Conservation (phyloP, 331 rosid genomes). For the Dryas integrifolia region DNA sequence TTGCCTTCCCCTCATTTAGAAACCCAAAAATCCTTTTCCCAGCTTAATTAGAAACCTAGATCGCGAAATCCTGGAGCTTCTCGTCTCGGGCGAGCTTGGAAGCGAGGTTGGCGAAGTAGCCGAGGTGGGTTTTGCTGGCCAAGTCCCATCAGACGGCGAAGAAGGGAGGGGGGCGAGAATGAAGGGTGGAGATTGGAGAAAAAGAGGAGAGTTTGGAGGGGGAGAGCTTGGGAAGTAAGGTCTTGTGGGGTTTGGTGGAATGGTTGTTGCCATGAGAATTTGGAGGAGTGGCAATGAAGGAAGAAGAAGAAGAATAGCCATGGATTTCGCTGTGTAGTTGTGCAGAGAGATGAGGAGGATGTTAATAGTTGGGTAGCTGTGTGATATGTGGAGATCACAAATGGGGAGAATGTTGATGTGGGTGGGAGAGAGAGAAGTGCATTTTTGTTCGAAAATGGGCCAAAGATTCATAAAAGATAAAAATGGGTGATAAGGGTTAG, state of each 20-base stretch:
- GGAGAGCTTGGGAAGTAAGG: slow-evolving; percentile 37
- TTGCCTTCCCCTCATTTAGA: slow-evolving; percentile 31
- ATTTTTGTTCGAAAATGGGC: no score
- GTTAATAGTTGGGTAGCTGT: no score
- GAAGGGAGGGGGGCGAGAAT: slow-evolving; percentile 35
- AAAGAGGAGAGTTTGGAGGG: slow-evolving; percentile 42
- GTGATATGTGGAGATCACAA: no score
- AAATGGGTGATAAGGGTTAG: no score
- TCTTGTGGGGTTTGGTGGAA: slow-evolving; percentile 19
- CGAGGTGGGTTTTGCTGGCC: slow-evolving; percentile 31
- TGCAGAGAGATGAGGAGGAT: no score
- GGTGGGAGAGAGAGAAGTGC: no score
- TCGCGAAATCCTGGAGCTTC: slow-evolving; percentile 43
- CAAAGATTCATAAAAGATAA: no score
- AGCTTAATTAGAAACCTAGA: no score
- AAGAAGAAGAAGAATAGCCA: slow-evolving; percentile 38
- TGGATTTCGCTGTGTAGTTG: slow-evolving; percentile 27
- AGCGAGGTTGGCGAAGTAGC: slow-evolving; percentile 43
- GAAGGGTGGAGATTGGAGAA: slow-evolving; percentile 32
- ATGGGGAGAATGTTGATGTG: no score
- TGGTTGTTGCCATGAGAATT: slow-evolving; percentile 31
- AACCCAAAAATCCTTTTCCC: no score
- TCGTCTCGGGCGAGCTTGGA: slow-evolving; percentile 55
- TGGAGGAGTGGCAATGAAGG: slow-evolving; percentile 44
- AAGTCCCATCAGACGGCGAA: slow-evolving; percentile 34